Percentiles rank a stretch among this genome's conserved stretches.
These are phyloP conservation scores for Phycomyces nitens DNA, from an alignment of 192 early-diverging fungal species.

Conservation along the genomic window DNA sequence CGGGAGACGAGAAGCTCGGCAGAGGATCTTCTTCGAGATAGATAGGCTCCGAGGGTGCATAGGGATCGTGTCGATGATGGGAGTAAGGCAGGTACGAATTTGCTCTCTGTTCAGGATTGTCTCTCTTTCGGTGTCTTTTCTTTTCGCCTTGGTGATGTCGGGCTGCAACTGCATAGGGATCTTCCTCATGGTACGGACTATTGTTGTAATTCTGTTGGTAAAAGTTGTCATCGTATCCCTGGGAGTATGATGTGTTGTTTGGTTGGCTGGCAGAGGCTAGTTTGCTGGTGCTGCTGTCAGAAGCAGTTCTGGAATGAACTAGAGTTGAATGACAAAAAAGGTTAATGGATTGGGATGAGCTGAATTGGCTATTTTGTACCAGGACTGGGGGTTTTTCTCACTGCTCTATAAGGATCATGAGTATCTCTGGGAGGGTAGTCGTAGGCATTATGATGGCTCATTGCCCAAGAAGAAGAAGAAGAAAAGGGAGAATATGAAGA, in stretches of 20 bases:
- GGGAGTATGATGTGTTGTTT: not conserved
- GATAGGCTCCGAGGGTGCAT: constrained; percentile 13
- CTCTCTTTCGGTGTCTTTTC: constrained; percentile 10
- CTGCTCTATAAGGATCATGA: constrained; percentile 27
- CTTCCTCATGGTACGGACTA: not conserved
- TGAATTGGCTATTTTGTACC: constrained; percentile 9
- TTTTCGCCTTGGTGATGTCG: not conserved
- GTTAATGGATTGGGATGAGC: not conserved
- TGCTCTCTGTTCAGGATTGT: constrained; percentile 1
- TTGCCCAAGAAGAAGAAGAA: not conserved
- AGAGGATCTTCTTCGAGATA: constrained; percentile 21
- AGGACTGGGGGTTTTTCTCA: constrained; percentile 8
- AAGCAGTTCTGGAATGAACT: constrained; percentile 1
- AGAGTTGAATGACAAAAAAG: not conserved
- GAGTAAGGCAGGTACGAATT: constrained; percentile 31
- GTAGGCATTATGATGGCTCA: constrained; percentile 8
- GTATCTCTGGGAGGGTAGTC: constrained; percentile 3
- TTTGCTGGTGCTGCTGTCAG: constrained; percentile 13
- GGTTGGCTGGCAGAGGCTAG: not conserved
- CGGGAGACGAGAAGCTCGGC: constrained; percentile 19
- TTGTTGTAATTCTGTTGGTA: not conserved
- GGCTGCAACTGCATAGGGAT: not conserved
- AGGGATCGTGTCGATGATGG: constrained; percentile 24
- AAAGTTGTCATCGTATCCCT: not conserved
- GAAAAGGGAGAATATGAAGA: not conserved